Evolutionary conservation across 805 yeast species (phyloP).

Genomic region (Kuraishia ogatae): DNA sequence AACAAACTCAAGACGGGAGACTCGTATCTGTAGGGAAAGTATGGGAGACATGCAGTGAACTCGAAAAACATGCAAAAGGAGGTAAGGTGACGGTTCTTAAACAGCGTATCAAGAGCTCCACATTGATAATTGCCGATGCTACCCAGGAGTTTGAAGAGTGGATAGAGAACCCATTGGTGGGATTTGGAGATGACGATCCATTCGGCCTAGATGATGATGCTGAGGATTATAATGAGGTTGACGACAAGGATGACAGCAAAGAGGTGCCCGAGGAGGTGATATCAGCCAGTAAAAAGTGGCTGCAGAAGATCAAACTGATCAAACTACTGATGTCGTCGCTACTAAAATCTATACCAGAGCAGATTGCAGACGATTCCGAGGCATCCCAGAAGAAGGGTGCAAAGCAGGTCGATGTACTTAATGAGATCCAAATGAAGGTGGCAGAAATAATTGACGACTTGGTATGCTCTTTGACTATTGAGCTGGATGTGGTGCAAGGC

Average conservation of each 20-base stretch:
- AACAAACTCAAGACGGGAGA: slow-evolving; percentile 27
- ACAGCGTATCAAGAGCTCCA: slow-evolving; percentile 32
- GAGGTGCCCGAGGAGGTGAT: slow-evolving; percentile 20
- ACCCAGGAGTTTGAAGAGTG: slow-evolving; percentile 63
- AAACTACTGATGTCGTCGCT: slow-evolving; percentile 52
- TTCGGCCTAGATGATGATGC: slow-evolving; percentile 31
- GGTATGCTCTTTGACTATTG: slow-evolving; percentile 44
- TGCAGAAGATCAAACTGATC: slow-evolving; percentile 43
- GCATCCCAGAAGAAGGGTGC: slow-evolving; percentile 21
- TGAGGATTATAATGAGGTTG: slow-evolving; percentile 19
- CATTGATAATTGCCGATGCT: slow-evolving; percentile 48
- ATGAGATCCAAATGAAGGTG: slow-evolving; percentile 30
- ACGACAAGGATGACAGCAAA: slow-evolving; percentile 11
- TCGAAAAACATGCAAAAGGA: slow-evolving; percentile 29
- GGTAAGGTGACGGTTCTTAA: slow-evolving; percentile 51
- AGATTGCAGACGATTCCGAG: slow-evolving; percentile 7
- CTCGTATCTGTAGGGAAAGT: slow-evolving; percentile 55
- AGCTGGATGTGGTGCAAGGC: slow-evolving; percentile 30
- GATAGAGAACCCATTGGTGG: slow-evolving; percentile 48
- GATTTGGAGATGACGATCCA: slow-evolving; percentile 38
- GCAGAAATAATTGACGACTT: slow-evolving; percentile 47
- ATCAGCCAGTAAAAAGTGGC: slow-evolving; percentile 39
- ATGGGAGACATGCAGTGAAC: slow-evolving; percentile 58
- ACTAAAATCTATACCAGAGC: slow-evolving; percentile 44
- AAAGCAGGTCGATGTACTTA: slow-evolving; percentile 35